These are phyloP conservation scores for Ogataea paraovalis DNA, from an alignment of 805 yeast species.

Conservation along the genomic window DNA sequence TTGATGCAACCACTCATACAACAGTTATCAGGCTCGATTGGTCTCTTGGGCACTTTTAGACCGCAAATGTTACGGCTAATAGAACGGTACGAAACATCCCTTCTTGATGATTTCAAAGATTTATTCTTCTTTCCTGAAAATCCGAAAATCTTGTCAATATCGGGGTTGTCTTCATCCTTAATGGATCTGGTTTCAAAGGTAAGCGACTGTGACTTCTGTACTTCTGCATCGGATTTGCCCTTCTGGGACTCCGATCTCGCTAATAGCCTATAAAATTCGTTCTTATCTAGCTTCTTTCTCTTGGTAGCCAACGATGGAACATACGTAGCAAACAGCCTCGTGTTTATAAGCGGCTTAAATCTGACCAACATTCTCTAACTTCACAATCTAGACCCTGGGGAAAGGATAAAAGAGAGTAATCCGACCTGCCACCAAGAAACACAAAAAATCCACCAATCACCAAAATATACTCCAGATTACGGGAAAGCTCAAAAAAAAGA, in stretches of 20 bases:
- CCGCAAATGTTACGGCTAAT: constrained; percentile 49
- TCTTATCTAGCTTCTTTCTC: constrained; percentile 7
- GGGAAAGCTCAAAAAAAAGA: not conserved
- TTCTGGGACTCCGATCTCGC: constrained; percentile 14
- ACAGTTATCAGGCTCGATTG: constrained; percentile 90
- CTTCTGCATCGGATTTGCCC: constrained; percentile 12
- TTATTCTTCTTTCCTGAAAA: constrained; percentile 28
- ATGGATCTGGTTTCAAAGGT: constrained; percentile 26
- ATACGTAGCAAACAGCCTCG: not conserved
- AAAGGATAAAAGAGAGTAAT: not conserved
- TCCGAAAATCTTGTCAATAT: constrained; percentile 28
- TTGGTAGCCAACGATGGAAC: not conserved
- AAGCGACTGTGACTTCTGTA: constrained; percentile 5
- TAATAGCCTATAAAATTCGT: constrained; percentile 15
- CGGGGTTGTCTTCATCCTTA: constrained; percentile 14
- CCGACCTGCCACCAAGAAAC: too few species aligned
- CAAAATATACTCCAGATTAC: not conserved
- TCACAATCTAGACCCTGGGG: not conserved
- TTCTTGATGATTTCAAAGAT: constrained; percentile 30
- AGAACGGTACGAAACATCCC: constrained; percentile 34
- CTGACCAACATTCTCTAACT: not conserved
- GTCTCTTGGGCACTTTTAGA: constrained; percentile 73
- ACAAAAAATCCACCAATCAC: too few species aligned
- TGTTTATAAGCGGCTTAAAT: too few species aligned
- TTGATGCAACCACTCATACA: constrained; percentile 97